Evolutionary conservation across 2,329 filamentous ascomycete species (phyloP), one percentile per base, ranked within the genome.

Genomic region (Ophiocordyceps robertsii): DNA sequence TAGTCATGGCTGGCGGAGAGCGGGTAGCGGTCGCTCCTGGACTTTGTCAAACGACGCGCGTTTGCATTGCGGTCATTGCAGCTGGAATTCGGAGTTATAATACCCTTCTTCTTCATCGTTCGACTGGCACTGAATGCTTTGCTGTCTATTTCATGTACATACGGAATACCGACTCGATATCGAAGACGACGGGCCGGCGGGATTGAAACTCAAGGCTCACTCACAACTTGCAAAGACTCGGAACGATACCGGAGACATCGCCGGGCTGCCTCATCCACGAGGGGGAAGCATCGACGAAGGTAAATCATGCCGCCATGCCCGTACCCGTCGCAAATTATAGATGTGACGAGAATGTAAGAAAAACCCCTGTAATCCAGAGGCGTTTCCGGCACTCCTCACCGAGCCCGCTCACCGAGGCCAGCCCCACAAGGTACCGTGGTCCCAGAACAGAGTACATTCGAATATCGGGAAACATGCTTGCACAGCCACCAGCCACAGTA

Each of bases 1-100:
- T 58, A 61, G 46, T 59, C 58, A 43, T 41, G 21, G 44, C 17
- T 5, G 12, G 17, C 12, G 16, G 31, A 13, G 36, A 37, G 24
- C 31, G 11, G 29, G 7, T 12, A 14, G 19, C 29, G 19, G 31
- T 8, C 8, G 7, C 31, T 7, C 11, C 31, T 33, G 12, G 31
- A 16, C 31, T 33, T 31, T 13, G 31, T 33, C 31, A 31, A 19
- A 19, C 19, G 24, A 9, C 24, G 7, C 31, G 31, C n/a, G 31
- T 14, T 36, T 31, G 19, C 30, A 11, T 21, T 38, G 27, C 14
- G 21, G 32, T 33, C n/a, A 35, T 16, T 13, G 19, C 24, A 37
- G 32, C 37, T 43, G 37, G 29, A 32, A 24, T 37, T 37, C 21
- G 33, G 38, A 10, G 21, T 19, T 29, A 31, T 30, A 29, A 40